A percentile compares a stretch with the other conserved stretches of the same genome.
phyloP scores from a whole-genome alignment of 2,329 filamentous ascomycete genomes.

The Aspergillus fumigatiaffinis region DNA sequence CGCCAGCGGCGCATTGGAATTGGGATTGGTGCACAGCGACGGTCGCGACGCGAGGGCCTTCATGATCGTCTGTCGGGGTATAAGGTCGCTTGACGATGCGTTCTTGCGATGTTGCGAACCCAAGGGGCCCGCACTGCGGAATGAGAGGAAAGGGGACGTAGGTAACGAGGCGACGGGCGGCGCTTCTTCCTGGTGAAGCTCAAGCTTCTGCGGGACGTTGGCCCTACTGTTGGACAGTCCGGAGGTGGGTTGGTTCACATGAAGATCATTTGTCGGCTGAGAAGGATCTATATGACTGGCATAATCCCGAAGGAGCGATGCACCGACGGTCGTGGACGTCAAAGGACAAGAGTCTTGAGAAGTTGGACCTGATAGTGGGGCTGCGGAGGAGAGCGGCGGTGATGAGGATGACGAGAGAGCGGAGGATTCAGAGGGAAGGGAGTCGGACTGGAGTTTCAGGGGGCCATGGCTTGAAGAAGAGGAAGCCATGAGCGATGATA shows the following conservation, averaged over 20 bases:
- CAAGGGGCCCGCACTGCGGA: slow-evolving; percentile 34
- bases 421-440: slow-evolving; percentile 13
- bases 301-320: slow-evolving; percentile 42
- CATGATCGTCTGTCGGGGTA: slow-evolving; percentile 76
- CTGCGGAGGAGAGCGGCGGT: slow-evolving; percentile 20
- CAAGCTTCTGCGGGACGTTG: slow-evolving; percentile 17
- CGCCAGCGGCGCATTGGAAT: slow-evolving; percentile 57
- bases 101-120: slow-evolving; percentile 45
- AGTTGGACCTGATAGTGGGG: slow-evolving; percentile 15
- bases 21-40: slow-evolving; percentile 51
- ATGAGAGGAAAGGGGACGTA: slow-evolving; percentile 29
- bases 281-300: slow-evolving; percentile 41
- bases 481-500: slow-evolving; percentile 16
- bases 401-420: slow-evolving; percentile 18
- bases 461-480: slow-evolving; percentile 13
- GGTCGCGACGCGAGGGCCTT: slow-evolving; percentile 69
- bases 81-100: slow-evolving; percentile 58
- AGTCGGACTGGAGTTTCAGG: slow-evolving; percentile 8
- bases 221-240: slow-evolving; percentile 17
- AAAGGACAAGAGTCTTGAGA: slow-evolving; percentile 15
- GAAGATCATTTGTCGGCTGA: slow-evolving; percentile 34
- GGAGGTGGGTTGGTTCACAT: slow-evolving; percentile 17
- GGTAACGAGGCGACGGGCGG: slow-evolving; percentile 21
- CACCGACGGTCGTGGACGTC: slow-evolving; percentile 28
- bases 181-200: slow-evolving; percentile 22